Base-by-base conservation (phyloP, 176 grass and related monocot species). In the Paspalum notatum region DNA sequence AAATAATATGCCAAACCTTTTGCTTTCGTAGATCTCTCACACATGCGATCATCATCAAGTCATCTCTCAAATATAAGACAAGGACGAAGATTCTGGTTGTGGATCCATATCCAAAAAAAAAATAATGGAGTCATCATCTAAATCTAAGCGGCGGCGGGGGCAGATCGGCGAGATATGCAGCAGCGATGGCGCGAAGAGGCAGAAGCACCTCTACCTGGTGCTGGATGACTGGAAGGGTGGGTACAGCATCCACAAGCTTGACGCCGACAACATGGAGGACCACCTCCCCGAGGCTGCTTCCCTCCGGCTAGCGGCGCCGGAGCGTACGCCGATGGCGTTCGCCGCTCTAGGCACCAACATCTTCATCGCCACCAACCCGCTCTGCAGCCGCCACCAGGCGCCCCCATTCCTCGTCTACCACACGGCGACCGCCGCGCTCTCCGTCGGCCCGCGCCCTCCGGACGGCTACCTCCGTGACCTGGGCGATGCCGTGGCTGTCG, bases 221-320 rank as follows among this genome's bases (percentile, higher is more conserved):
- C 14, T 80, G 62, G 48, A 80, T 12, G 77, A 80, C 48, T 17
- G 32, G 32, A 41, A 55, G 6, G 12, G 3, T 5, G 49, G 62
- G 20, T 42, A 26, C 32, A 55, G 37, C 77, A 80, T 80, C 48
- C 77, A 68, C 62, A 68, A 55, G 77, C 32, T 80, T 4, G 76
- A 78, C 61, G 3, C 61, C 26, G 60, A 54, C 20, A 43, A 17
- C 65, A 46, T 80, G 68, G 46, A 51, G 14, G 3, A 32, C 7
- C 21, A 10, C 8, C 39, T 68, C 8, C 32, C 14, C 8, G 13
- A 53, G 37, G 24, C 39, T 4, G 27, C 37, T 42, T 53, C 14
- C 26, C 6, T 52, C 76, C 26, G 60, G 25, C 4, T 78, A 3
- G 17, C 59, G 44, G 25, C 74, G 42, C 41, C 74, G 4, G 54